Percentiles rank a stretch among this genome's conserved stretches.
Evolutionary conservation across 306 rosid genomes (phyloP).

Genomic region (Sindora glabra): DNA sequence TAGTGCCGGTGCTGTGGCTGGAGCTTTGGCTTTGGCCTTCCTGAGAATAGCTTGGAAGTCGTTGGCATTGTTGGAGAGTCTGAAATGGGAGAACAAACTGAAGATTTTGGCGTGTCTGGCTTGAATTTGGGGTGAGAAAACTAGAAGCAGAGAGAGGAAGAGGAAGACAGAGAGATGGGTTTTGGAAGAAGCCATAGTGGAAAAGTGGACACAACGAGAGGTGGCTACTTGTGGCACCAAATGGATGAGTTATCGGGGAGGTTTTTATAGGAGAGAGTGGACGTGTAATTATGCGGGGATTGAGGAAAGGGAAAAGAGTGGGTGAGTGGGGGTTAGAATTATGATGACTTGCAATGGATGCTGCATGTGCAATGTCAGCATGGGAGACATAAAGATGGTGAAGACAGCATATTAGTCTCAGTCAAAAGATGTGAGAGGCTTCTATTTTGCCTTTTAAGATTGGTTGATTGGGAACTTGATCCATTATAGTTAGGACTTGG

Average conservation of each 20-base stretch:
- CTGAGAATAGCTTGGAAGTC: neutral
- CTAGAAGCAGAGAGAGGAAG: conserved; percentile 23
- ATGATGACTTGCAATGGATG: conserved; percentile 26
- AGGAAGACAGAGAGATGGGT: conserved; percentile 30
- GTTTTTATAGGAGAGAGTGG: conserved; percentile 26
- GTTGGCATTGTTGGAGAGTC: too few species aligned
- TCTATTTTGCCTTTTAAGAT: too few species aligned
- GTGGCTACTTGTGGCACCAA: neutral
- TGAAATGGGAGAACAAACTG: conserved; percentile 35
- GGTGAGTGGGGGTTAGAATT: conserved; percentile 32
- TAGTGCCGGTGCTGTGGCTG: conserved; percentile 10
- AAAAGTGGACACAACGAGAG: neutral
- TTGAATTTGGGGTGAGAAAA: conserved; percentile 37
- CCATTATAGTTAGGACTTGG: too few species aligned
- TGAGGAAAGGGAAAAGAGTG: conserved; percentile 48
- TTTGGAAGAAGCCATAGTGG: conserved; percentile 37
- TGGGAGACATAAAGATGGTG: conserved; percentile 13
- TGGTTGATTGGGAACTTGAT: too few species aligned
- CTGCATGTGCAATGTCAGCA: conserved; percentile 53
- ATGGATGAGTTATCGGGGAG: neutral
- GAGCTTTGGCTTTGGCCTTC: conserved; percentile 6
- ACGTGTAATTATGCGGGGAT: conserved; percentile 50
- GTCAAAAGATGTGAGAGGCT: too few species aligned
- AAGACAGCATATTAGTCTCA: too few species aligned
- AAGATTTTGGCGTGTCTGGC: conserved; percentile 46